Evolutionary conservation across 768 basidiomycete genomes (phyloP), one percentile per base, ranked within the genome.

Genomic region (Infundibulicybe gibba): DNA sequence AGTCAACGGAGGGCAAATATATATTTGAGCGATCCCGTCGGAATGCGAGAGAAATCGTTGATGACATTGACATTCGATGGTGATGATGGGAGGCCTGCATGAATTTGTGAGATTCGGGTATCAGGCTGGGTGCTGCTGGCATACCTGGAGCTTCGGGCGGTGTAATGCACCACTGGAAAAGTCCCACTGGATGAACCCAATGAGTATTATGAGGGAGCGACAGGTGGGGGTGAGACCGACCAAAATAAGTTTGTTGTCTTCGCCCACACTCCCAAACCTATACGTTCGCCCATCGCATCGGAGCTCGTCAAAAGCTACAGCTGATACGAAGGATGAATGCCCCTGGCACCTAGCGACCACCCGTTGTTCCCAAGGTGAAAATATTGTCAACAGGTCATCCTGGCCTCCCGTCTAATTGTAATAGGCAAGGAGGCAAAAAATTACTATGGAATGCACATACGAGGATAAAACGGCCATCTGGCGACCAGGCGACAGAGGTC

Each of bases 321-420:
- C 75, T 0, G 91, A 87, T 6, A 99, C 90, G 60, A 97, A 98
- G 2, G 92, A 94, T 0, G 91, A 90, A 60, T 99, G 97, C 0
- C 97, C 97, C 64, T 97, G 94, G 68, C 97, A 98, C 46, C 94
- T 80, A 4, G 97, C 97, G 9, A 99, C 82, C 5, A 98, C 83
- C 2, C 94, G 82, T 61, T 92, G 87, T 62, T 98, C 97, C 79
- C 86, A 88, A 1, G 94, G 93, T 0, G 94, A 94, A 63, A 92
- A 91, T 49, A 99, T 89, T 3, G 94, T 95, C 45, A 97, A 68
- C 9, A 98, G 76, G 60, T 99, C 97, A 59, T 99, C 97, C 71
- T 99, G 94, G 0, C 97, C 97, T 11, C 94, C 97, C 1, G 92
- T 91, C 90, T 94, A 43, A 37, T 3, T 16, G 12, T 33, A 42